These are phyloP conservation scores for Fusarium fujikuroi DNA, from an alignment of 2,329 filamentous ascomycete genomes.

Conservation along the genomic window DNA sequence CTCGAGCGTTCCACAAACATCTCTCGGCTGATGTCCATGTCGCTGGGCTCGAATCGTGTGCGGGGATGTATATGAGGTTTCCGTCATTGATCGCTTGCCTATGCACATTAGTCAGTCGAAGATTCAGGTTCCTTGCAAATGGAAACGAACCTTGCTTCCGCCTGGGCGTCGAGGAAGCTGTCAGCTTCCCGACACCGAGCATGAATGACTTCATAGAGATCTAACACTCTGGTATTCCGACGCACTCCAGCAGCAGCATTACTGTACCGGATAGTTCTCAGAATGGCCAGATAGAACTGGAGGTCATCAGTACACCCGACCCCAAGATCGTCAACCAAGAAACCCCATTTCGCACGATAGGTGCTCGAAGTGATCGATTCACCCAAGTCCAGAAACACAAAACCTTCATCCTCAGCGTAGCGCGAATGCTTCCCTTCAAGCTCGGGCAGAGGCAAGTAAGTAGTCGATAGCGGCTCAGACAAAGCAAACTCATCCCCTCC, in stretches of 20 bases:
- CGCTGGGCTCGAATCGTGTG: background rate
- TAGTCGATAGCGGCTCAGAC: background rate
- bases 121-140: fast-evolving
- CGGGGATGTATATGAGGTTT: slow-evolving; percentile 26
- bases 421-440: slow-evolving; percentile 29
- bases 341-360: slow-evolving; percentile 31
- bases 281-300: slow-evolving; percentile 28
- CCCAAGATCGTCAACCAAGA: slow-evolving; percentile 31
- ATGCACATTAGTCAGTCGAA: background rate
- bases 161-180: slow-evolving; percentile 3
- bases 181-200: slow-evolving; percentile 28
- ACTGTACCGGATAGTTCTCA: slow-evolving; percentile 4
- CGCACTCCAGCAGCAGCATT: slow-evolving; percentile 15
- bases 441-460: slow-evolving; percentile 32
- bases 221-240: slow-evolving; percentile 4
- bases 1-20: slow-evolving; percentile 31
- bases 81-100: slow-evolving; percentile 9
- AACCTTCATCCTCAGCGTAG: slow-evolving; percentile 27
- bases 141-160: slow-evolving; percentile 12
- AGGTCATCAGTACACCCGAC: slow-evolving; percentile 34
- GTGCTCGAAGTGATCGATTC: slow-evolving; percentile 17
- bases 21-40: slow-evolving; percentile 12
- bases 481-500: background rate
- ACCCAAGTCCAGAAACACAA: slow-evolving; percentile 25
- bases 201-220: slow-evolving; percentile 36